Evolutionary conservation across 2,329 filamentous ascomycete genomes (phyloP), one percentile per base, ranked within the genome.

Genomic region (Colletotrichum abscissum): DNA sequence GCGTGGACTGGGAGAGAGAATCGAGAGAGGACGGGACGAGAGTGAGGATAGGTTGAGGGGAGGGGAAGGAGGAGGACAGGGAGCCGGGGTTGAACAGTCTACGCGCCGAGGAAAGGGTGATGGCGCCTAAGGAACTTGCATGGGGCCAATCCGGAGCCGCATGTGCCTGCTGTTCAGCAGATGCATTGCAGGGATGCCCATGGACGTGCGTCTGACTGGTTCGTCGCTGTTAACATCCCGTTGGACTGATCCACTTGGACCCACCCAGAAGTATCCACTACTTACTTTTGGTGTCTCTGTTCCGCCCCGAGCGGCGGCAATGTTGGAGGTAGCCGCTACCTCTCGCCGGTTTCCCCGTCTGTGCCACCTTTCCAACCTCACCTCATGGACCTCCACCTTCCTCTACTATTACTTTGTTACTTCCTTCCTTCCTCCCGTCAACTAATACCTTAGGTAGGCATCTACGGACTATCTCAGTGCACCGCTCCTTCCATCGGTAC

Each of bases 81-180:
- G 67, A 35, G 58, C 72, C 52, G 63, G 72, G 74, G 72, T 75
- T 62, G 72, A 72, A 74, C 62, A 64, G 16, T 69, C 66, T 75
- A 75, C 74, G 74, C 74, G 74, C 74, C 74, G 73, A 75, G 74
- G 62, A 75, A 66, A 74, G 73, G 57, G 74, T 75, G 74, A 75
- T 69, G 74, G 74, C 74, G 74, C 74, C 73, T 75, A 75, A 56
- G 63, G 73, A 72, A 70, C 74, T 73, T 75, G 74, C 74, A 75
- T 75, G 63, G 73, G 67, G 73, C 74, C 74, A 75, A 75, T 75
- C 56, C 62, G 58, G 73, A 75, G 73, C 73, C 74, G 74, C 73
- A 75, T 67, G 74, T 75, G 73, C 74, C 74, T 75, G 73, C 69
- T 73, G 70, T 69, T 26, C 63, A 75, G 63, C 63, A 66, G 69